phyloP scores from a whole-genome alignment of 1,284 basidiomycete genomes.

The Vanrija pseudolonga region DNA sequence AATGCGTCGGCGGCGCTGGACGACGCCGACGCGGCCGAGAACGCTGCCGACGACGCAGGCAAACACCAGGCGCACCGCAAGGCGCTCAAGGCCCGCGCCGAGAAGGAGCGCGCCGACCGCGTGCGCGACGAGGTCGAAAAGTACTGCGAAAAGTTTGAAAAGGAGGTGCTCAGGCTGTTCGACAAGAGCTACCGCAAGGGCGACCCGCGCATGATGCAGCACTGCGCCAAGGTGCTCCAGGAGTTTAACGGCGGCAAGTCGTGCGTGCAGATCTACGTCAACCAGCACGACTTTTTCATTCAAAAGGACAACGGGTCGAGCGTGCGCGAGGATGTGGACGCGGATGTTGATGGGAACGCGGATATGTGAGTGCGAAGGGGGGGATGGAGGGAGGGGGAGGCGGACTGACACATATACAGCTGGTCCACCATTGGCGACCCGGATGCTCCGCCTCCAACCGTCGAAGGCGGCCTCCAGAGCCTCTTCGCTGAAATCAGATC shows the following conservation, averaged over 20 bases:
- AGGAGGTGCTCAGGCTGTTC: constrained; percentile 94
- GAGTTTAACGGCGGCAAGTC: constrained; percentile 98
- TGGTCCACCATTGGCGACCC: constrained; percentile 81
- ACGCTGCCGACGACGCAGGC: constrained; percentile 9
- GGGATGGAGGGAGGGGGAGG: too few species aligned
- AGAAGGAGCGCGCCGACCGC: constrained; percentile 47
- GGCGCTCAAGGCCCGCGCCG: constrained; percentile 21
- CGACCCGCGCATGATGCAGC: constrained; percentile 99
- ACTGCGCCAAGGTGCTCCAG: constrained; percentile 92
- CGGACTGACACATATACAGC: constrained; percentile 51
- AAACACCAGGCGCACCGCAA: constrained; percentile 1
- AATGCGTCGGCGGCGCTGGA: constrained; percentile 52
- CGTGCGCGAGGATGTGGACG: constrained; percentile 28
- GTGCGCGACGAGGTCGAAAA: constrained; percentile 69
- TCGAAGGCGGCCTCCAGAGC: constrained; percentile 72
- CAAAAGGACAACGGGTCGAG: constrained; percentile 62
- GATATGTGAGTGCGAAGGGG: constrained; percentile 56
- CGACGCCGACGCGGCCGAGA: constrained; percentile 56
- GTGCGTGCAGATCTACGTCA: constrained; percentile 98
- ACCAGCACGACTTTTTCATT: constrained; percentile 99
- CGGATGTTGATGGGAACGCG: constrained; percentile 51
- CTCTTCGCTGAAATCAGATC: constrained; percentile 83
- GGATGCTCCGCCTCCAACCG: constrained; percentile 69
- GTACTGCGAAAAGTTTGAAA: constrained; percentile 98
- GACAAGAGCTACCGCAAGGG: constrained; percentile 92